Evolutionary conservation across 371 early-diverging fungal genomes (phyloP).

Genomic region (Mucor sp.): DNA sequence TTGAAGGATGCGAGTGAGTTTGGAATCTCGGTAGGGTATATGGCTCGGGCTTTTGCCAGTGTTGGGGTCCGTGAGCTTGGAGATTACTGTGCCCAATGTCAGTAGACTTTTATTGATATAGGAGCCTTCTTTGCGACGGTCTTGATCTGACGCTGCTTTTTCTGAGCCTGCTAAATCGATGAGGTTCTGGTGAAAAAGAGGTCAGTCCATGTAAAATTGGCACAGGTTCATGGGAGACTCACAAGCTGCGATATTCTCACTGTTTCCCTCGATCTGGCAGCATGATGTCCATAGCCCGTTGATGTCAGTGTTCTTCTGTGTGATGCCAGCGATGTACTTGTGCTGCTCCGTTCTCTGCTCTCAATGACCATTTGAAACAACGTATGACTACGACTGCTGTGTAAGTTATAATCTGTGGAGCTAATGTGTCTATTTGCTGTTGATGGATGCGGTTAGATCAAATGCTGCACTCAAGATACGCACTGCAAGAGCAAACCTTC

Average conservation of each 20-base stretch:
- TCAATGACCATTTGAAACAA: slow-evolving; percentile 86
- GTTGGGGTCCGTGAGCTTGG: slow-evolving; percentile 54
- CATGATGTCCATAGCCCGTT: slow-evolving; percentile 11
- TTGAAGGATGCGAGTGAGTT: slow-evolving; percentile 92
- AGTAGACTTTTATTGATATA: slow-evolving; percentile 91
- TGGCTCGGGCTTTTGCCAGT: slow-evolving; percentile 37
- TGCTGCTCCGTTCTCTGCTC: slow-evolving; percentile 32
- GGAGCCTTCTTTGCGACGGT: slow-evolving; percentile 90
- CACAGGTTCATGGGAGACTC: not conserved
- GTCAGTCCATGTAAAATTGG: not conserved
- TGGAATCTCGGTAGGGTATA: slow-evolving; percentile 93
- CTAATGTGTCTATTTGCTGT: slow-evolving; percentile 80
- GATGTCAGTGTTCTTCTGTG: slow-evolving; percentile 17
- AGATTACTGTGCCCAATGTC: slow-evolving; percentile 90
- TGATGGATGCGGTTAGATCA: slow-evolving; percentile 37
- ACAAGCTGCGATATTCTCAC: slow-evolving; percentile 75
- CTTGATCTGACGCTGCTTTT: slow-evolving; percentile 74
- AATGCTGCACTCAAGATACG: not conserved
- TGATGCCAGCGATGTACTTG: slow-evolving; percentile 12
- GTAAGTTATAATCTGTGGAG: slow-evolving; percentile 89
- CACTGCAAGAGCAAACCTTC: slow-evolving; percentile 52
- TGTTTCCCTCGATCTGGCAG: slow-evolving; percentile 14
- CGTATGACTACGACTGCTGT: slow-evolving; percentile 93
- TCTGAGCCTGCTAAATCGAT: slow-evolving; percentile 99
- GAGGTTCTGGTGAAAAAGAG: slow-evolving; percentile 59